Conservation (phyloP, 306 rosid species). For the Acacia confusa region DNA sequence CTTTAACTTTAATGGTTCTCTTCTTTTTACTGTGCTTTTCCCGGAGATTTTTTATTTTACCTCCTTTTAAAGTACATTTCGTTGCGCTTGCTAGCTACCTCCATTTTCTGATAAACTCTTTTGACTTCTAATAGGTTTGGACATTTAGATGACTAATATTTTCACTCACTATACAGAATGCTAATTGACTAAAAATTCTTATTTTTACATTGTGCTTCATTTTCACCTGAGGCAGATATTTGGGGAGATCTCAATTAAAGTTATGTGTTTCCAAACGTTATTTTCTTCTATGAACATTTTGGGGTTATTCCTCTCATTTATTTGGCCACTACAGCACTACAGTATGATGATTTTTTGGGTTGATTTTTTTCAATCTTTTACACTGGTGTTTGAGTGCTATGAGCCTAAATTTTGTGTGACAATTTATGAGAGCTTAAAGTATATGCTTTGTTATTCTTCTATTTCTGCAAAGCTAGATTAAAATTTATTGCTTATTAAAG, state of each 20-base stretch:
- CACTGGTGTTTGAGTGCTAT: conserved; percentile 6
- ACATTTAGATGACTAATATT: neutral
- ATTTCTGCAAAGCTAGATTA: neutral
- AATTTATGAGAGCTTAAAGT: neutral
- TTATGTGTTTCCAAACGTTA: neutral
- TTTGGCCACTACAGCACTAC: neutral
- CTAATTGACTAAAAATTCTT: neutral
- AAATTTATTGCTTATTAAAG: neutral
- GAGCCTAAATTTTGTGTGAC: neutral
- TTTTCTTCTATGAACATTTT: neutral
- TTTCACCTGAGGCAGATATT: neutral
- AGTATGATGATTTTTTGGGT: neutral
- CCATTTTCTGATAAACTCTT: neutral
- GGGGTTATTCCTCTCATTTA: neutral
- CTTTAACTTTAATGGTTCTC: neutral
- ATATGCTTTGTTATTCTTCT: neutral
- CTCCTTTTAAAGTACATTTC: too few relatives aligned
- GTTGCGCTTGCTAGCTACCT: neutral
- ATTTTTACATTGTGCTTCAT: neutral
- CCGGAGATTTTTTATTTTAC: neutral
- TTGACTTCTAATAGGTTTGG: neutral
- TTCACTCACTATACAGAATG: neutral
- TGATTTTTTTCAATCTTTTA: neutral
- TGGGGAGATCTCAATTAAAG: neutral
- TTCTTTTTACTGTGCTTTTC: neutral